Percentiles rank a stretch among this genome's conserved stretches.
These are phyloP conservation scores for Leishmania turanica DNA, from an alignment of 208 protist species.

Conservation along the genomic window DNA sequence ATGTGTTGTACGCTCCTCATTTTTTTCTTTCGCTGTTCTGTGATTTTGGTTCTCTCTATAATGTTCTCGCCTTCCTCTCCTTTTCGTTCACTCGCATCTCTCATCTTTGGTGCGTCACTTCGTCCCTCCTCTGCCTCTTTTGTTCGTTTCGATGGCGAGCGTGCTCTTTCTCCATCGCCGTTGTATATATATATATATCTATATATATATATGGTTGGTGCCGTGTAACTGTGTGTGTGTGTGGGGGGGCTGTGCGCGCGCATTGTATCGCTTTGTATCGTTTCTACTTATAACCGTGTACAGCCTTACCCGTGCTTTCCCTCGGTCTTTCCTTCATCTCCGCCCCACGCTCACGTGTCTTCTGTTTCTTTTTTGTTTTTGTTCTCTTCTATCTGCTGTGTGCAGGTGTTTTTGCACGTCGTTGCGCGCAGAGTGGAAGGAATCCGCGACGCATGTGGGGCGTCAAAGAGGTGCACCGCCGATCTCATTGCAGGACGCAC, in stretches of 20 bases:
- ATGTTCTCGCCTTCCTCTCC: background rate
- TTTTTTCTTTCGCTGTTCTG: background rate
- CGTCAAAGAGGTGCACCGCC: background rate
- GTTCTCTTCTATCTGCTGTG: background rate
- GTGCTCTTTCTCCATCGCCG: background rate
- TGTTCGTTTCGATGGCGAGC: background rate
- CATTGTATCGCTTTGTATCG: background rate
- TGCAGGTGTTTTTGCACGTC: background rate
- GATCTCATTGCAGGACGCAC: background rate
- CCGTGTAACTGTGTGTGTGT: background rate
- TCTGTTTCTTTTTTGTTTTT: background rate
- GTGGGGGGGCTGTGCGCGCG: background rate
- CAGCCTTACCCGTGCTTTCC: background rate
- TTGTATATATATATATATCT: too few relatives aligned
- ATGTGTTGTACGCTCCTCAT: background rate
- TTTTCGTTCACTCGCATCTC: background rate
- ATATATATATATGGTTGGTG: background rate
- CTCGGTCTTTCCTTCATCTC: background rate
- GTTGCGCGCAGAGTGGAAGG: background rate
- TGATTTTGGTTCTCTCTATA: constrained; percentile 8
- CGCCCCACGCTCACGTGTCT: background rate
- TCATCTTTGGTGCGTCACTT: background rate
- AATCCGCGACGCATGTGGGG: background rate
- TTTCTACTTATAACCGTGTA: background rate
- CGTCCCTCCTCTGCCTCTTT: background rate